Conservation (phyloP, 169 alveolate species). For the Fabrea salina region DNA sequence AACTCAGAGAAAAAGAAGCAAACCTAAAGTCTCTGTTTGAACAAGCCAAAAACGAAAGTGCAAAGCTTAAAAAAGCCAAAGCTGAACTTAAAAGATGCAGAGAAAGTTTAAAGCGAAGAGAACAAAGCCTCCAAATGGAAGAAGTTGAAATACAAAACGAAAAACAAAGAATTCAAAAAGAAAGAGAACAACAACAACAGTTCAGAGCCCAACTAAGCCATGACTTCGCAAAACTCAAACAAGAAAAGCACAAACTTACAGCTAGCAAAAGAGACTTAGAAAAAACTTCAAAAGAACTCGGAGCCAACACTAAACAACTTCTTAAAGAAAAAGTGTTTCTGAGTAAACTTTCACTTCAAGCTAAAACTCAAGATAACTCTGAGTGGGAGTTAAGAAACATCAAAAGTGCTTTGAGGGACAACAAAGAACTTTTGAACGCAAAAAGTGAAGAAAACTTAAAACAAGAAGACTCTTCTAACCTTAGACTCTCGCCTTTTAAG, state of each 20-base stretch:
- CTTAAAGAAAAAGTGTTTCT: conserved; percentile 17
- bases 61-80: conserved; percentile 26
- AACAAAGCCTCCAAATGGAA: conserved; percentile 31
- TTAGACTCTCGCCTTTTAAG: too few relatives aligned
- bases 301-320: background rate
- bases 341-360: conserved; percentile 5
- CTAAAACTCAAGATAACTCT: too few relatives aligned
- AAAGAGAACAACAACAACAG: background rate
- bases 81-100: conserved; percentile 15
- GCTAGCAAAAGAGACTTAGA: conserved; percentile 13
- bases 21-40: conserved; percentile 16
- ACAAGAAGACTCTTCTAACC: too few relatives aligned
- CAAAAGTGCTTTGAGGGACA: too few relatives aligned
- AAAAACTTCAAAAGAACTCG: conserved; percentile 4
- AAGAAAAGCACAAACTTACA: conserved; percentile 1
- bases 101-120: conserved; percentile 23
- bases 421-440: too few relatives aligned
- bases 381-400: too few relatives aligned
- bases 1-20: conserved; percentile 16
- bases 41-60: conserved; percentile 20
- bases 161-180: background rate
- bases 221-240: conserved; percentile 25
- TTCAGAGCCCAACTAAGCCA: conserved; percentile 12
- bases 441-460: too few relatives aligned
- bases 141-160: background rate